These are phyloP conservation scores for Penicillium canariense DNA, from an alignment of 495 filamentous ascomycete species.

Conservation along the genomic window DNA sequence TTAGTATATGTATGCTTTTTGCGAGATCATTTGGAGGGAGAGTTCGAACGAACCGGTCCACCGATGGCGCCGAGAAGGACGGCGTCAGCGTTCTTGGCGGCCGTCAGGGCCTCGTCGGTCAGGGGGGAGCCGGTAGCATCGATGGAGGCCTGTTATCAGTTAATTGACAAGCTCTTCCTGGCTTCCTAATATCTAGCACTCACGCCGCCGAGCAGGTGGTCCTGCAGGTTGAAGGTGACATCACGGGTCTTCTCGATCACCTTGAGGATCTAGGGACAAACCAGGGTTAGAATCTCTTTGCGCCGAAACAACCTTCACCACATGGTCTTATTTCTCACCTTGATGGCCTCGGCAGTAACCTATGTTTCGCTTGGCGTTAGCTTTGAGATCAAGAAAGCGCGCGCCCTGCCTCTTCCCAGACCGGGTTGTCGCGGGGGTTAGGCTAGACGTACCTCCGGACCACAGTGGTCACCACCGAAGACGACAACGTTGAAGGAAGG, in stretches of 20 bases:
- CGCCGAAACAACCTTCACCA: constrained; percentile 3
- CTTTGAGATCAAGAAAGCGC: not conserved
- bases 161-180: not conserved
- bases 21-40: constrained; percentile 5
- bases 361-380: constrained; percentile 18
- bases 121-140: constrained; percentile 74
- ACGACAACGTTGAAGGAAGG: constrained; percentile 60
- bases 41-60: constrained; percentile 62
- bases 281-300: constrained; percentile 9
- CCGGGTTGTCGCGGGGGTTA: constrained; percentile 2
- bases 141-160: constrained; percentile 64
- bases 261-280: constrained; percentile 52
- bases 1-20: not conserved
- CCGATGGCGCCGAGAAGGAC: constrained; percentile 94
- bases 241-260: constrained; percentile 67
- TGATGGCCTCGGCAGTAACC: constrained; percentile 74
- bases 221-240: constrained; percentile 83
- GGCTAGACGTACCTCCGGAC: constrained; percentile 72
- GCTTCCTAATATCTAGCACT: constrained; percentile 33
- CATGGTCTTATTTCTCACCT: constrained; percentile 52
- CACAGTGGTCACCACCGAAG: constrained; percentile 88
- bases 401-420: not conserved
- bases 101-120: constrained; percentile 78
- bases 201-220: constrained; percentile 92
- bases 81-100: constrained; percentile 87